phyloP scores from a whole-genome alignment of 2,329 filamentous ascomycete genomes.

The Talaromyces amestolkiae region DNA sequence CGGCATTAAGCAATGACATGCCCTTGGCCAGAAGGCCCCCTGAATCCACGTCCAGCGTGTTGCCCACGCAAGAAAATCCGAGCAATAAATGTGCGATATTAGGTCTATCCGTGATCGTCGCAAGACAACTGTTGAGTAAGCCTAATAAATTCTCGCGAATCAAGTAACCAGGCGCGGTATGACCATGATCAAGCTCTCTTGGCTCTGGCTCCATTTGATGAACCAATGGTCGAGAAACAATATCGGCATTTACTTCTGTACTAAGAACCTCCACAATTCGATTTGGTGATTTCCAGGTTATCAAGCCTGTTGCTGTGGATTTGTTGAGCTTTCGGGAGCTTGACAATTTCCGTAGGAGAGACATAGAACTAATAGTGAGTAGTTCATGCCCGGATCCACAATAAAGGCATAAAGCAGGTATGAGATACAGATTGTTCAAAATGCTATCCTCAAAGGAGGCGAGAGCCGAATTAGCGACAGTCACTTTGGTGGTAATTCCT shows the following conservation, averaged over 20 bases:
- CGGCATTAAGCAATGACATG: constrained; percentile 77
- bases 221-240: constrained; percentile 72
- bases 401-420: constrained; percentile 81
- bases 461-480: constrained; percentile 72
- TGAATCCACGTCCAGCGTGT: constrained; percentile 65
- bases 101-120: constrained; percentile 70
- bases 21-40: constrained; percentile 69
- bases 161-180: constrained; percentile 68
- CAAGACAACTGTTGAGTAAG: constrained; percentile 78
- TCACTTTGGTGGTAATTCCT: constrained; percentile 55
- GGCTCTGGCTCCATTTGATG: constrained; percentile 63
- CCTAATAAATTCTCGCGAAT: constrained; percentile 83
- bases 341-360: constrained; percentile 80
- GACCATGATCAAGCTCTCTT: constrained; percentile 71
- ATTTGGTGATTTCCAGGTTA: constrained; percentile 66
- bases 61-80: constrained; percentile 76
- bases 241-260: constrained; percentile 72
- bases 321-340: constrained; percentile 77
- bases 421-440: constrained; percentile 71
- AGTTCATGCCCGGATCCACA: constrained; percentile 80
- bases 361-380: constrained; percentile 75
- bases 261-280: constrained; percentile 87
- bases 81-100: constrained; percentile 88
- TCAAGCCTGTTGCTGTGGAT: constrained; percentile 61
- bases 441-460: constrained; percentile 91